Conservation (phyloP, 306 rosid genomes). For the Medicago arabica region DNA sequence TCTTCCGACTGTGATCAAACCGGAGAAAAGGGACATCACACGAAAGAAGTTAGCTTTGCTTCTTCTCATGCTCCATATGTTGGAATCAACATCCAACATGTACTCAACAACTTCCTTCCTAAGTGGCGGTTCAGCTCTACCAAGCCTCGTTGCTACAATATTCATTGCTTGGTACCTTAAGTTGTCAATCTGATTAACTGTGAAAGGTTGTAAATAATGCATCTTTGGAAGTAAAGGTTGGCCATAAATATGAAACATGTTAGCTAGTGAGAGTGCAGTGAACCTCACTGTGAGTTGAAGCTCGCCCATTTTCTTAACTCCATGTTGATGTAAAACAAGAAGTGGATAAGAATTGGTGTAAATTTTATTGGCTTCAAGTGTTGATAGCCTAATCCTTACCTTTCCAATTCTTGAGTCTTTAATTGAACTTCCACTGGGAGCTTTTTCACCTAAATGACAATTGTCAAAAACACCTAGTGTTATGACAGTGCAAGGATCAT, state of each 20-base stretch:
- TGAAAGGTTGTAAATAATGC: constrained; percentile 84
- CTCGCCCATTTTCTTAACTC: constrained; percentile 92
- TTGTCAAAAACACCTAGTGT: constrained; percentile 86
- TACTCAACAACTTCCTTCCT: constrained; percentile 87
- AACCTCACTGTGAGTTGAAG: constrained; percentile 79
- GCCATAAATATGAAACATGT: constrained; percentile 66
- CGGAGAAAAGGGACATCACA: constrained; percentile 72
- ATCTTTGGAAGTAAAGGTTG: constrained; percentile 89
- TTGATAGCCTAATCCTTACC: constrained; percentile 78
- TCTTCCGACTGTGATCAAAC: constrained; percentile 53
- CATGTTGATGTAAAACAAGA: constrained; percentile 72
- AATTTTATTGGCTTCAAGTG: constrained; percentile 71
- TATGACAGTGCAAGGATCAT: constrained; percentile 86
- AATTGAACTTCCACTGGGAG: constrained; percentile 45
- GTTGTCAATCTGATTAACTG: constrained; percentile 81
- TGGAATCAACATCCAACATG: constrained; percentile 88
- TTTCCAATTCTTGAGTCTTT: constrained; percentile 77
- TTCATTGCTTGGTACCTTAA: constrained; percentile 82
- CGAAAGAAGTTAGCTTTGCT: constrained; percentile 95
- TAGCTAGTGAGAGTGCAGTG: constrained; percentile 69
- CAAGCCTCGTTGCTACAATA: constrained; percentile 69
- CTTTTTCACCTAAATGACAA: constrained; percentile 70
- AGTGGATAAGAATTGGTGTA: constrained; percentile 77
- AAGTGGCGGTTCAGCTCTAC: constrained; percentile 85
- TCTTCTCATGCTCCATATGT: constrained; percentile 91